Percentiles rank a stretch among this genome's conserved stretches.
Evolutionary conservation across 768 basidiomycete species (phyloP).

Genomic region (Mycena rebaudengoi): DNA sequence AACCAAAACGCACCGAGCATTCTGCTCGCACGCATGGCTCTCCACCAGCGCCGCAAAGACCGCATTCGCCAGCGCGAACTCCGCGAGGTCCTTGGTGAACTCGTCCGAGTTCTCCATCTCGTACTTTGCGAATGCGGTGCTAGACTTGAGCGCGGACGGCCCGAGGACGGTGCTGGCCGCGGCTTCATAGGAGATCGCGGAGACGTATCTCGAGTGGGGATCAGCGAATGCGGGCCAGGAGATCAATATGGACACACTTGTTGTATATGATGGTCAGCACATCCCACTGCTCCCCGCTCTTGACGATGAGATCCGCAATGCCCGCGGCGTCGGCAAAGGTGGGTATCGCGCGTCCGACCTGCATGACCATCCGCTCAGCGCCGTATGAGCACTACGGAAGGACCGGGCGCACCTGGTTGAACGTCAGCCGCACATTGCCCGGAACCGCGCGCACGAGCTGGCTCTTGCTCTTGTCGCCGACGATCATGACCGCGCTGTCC

Average conservation of each 20-base stretch:
- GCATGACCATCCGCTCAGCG: too few relatives aligned
- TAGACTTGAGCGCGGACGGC: constrained; percentile 79
- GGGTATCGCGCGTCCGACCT: constrained; percentile 96
- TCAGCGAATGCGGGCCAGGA: neutral
- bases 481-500: constrained; percentile 78
- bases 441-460: constrained; percentile 78
- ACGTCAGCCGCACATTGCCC: constrained; percentile 78
- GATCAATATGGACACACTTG: constrained; percentile 66
- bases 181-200: constrained; percentile 90
- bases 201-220: constrained; percentile 32
- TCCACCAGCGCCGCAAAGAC: constrained; percentile 94
- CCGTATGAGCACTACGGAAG: too few relatives aligned
- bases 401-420: too few relatives aligned
- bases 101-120: constrained; percentile 99
- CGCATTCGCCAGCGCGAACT: constrained; percentile 95
- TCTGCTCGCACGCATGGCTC: constrained; percentile 93
- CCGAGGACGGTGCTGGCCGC: constrained; percentile 78
- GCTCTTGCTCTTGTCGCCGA: constrained; percentile 96
- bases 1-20: constrained; percentile 76
- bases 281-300: constrained; percentile 87
- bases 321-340: constrained; percentile 95
- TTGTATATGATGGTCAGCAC: constrained; percentile 84
- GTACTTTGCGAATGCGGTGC: constrained; percentile 89
- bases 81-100: constrained; percentile 87
- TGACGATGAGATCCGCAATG: constrained; percentile 91